A percentile compares a stretch with the other conserved stretches of the same genome.
phyloP scores from a whole-genome alignment of 306 rosid species.

The Nissolia schottii region DNA sequence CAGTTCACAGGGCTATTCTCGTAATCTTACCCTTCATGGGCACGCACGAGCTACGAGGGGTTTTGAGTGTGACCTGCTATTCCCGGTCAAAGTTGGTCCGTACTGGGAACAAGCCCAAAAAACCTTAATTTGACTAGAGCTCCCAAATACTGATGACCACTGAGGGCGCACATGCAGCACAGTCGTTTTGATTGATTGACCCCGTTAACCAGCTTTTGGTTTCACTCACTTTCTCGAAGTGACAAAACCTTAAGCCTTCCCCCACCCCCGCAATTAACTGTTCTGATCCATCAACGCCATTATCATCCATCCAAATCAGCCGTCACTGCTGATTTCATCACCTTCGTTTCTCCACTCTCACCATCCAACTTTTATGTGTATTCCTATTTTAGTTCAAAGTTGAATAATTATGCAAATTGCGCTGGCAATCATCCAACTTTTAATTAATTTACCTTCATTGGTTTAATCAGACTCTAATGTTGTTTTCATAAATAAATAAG shows the following conservation, averaged over 20 bases:
- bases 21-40: neutral
- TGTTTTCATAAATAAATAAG: too few species aligned
- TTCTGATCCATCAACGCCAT: neutral
- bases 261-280: slow-evolving; percentile 42
- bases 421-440: neutral
- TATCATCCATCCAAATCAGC: slow-evolving; percentile 28
- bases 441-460: neutral
- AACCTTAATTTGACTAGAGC: slow-evolving; percentile 2
- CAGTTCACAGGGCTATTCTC: neutral
- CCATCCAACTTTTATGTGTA: neutral
- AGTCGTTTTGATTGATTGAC: slow-evolving; percentile 60
- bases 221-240: slow-evolving; percentile 46
- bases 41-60: slow-evolving; percentile 14
- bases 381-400: neutral
- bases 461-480: neutral
- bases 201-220: slow-evolving; percentile 21
- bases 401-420: neutral
- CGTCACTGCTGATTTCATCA: slow-evolving; percentile 31
- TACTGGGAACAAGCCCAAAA: slow-evolving; percentile 8
- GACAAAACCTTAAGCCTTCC: slow-evolving; percentile 73
- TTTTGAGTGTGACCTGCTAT: slow-evolving; percentile 27
- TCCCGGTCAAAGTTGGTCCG: slow-evolving; percentile 39
- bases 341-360: neutral
- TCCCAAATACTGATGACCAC: neutral
- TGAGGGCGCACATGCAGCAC: slow-evolving; percentile 28